Base-by-base conservation (phyloP, 306 rosid genomes). In the Cajanus cajan region DNA sequence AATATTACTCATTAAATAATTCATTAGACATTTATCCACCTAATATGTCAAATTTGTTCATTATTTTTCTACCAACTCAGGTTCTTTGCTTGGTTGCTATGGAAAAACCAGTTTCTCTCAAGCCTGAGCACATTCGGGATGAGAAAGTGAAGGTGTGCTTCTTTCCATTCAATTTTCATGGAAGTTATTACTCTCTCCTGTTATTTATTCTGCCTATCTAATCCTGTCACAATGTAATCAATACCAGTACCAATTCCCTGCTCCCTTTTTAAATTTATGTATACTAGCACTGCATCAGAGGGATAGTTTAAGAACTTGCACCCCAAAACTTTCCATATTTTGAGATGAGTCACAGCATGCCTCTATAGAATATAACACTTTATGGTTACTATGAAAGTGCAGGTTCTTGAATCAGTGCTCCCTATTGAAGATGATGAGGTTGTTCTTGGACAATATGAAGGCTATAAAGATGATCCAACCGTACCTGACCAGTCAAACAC, bases 391-490 rank as follows among this genome's bases (percentile, higher is more conserved):
- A 66, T 59, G 74, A 71, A 66, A 76, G 62, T 79, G 75, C 86
- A 93, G 96, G 91, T 93, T 86, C 98, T 93, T 84, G 89, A 89
- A 85, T 93, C 98, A 33, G 93, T 93, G 47, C 82, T 91, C 57
- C 97, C 98, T 65, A 82, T 93, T 71, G 82, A 80, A 10, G 98
- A 89, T 55, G 97, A 91, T 11, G 98, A 93, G 73, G 90, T 93
- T 82, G 86, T 91, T 86, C 94, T 93, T 59, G 98, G 98, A 72
- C 98, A 93, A 86, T 93, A 93, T 44, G 90, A 91, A 68, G 98
- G 98, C 81, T 93, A 93, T 78, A 89, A 64, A 79, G 97, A 93
- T 66, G 97, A 93, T 82, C 94, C 93, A 48, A 93, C 98, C 0
- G 98, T 93, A 85, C 98, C 97, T 52, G 87, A 91, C 59, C 22